Evolutionary conservation across 441 rosid genomes (phyloP).

Genomic region (Lepidium campestre): DNA sequence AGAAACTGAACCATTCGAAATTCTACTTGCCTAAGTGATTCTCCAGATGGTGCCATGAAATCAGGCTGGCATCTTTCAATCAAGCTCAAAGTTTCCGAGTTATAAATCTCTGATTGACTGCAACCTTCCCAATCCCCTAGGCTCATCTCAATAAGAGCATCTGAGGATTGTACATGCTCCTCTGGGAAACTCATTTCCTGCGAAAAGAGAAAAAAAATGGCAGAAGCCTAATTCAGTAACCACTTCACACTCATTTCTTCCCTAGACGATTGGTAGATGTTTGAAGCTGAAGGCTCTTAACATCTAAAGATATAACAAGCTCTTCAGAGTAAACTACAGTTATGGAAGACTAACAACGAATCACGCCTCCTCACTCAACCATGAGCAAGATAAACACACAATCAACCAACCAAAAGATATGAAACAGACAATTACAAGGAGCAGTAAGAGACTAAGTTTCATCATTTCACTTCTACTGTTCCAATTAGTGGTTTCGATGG

Average conservation of each 20-base stretch:
- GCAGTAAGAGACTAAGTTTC: not conserved
- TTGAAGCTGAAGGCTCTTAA: not conserved
- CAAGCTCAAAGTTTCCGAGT: slow-evolving; percentile 50
- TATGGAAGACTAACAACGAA: not conserved
- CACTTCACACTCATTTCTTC: not conserved
- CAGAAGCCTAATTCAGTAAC: slow-evolving; percentile 7
- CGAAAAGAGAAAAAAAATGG: slow-evolving; percentile 15
- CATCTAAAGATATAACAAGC: not conserved
- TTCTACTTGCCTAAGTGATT: slow-evolving; percentile 87
- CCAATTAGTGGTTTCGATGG: not conserved
- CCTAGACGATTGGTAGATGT: not conserved
- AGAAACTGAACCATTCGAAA: slow-evolving; percentile 87
- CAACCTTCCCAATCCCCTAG: slow-evolving; percentile 88
- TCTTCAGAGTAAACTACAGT: not conserved
- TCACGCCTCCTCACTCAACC: not conserved
- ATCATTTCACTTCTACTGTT: not conserved
- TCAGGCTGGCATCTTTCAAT: slow-evolving; percentile 77
- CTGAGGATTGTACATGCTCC: slow-evolving; percentile 66
- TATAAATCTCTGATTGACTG: slow-evolving; percentile 52
- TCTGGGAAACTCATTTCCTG: slow-evolving; percentile 80
- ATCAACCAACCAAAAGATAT: not conserved
- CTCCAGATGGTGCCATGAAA: slow-evolving; percentile 80
- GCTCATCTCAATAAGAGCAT: slow-evolving; percentile 73
- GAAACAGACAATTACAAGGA: not conserved
- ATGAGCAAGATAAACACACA: not conserved